These are phyloP conservation scores for Cryptococcus sp. DNA, from an alignment of 1,284 basidiomycete species.

Conservation along the genomic window DNA sequence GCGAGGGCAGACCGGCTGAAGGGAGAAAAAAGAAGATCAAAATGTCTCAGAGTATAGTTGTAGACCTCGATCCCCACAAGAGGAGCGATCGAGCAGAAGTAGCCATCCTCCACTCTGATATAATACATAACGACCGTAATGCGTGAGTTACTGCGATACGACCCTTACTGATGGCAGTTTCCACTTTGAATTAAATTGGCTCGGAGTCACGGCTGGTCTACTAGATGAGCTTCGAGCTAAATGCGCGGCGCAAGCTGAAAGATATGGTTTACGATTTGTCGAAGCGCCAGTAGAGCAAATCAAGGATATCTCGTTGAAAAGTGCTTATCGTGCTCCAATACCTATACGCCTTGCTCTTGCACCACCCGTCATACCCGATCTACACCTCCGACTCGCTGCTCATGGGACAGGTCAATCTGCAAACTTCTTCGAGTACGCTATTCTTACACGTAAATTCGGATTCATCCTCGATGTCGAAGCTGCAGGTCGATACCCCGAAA, in stretches of 20 bases:
- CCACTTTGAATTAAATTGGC: slow-evolving; percentile 96
- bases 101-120: slow-evolving; percentile 81
- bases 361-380: slow-evolving; percentile 65
- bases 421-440: slow-evolving; percentile 74
- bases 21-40: slow-evolving; percentile 62
- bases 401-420: slow-evolving; percentile 52
- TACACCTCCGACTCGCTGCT: slow-evolving; percentile 61
- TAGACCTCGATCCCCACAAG: slow-evolving; percentile 76
- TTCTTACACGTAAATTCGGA: slow-evolving; percentile 64
- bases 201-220: slow-evolving; percentile 90
- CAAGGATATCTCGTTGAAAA: slow-evolving; percentile 71
- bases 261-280: slow-evolving; percentile 85
- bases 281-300: slow-evolving; percentile 85
- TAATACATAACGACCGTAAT: slow-evolving; percentile 83
- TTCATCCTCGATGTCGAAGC: slow-evolving; percentile 87
- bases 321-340: slow-evolving; percentile 83
- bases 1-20: slow-evolving; percentile 6
- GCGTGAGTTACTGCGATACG: slow-evolving; percentile 49
- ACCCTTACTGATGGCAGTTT: slow-evolving; percentile 49
- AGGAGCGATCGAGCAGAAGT: slow-evolving; percentile 81
- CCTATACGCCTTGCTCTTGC: slow-evolving; percentile 68
- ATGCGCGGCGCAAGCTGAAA: slow-evolving; percentile 80
- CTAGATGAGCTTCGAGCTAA: slow-evolving; percentile 84
- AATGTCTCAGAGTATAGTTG: slow-evolving; percentile 78
- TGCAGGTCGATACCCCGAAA: slow-evolving; percentile 65